Evolutionary conservation across 176 grass and related monocot species (phyloP).

Genomic region (Cenchrus fungigraminus): DNA sequence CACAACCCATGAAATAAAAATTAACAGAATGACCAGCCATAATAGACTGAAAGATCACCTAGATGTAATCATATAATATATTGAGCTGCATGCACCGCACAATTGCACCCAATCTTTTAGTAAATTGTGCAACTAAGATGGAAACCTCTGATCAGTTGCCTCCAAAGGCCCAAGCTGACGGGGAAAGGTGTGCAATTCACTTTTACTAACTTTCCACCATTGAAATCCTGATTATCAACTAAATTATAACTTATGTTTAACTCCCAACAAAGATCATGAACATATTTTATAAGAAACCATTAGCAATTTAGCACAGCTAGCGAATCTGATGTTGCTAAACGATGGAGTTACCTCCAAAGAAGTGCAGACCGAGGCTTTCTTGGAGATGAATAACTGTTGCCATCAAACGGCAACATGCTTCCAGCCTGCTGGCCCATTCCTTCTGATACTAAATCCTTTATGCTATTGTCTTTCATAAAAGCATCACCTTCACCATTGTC

Average conservation of each 20-base stretch:
- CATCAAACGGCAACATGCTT: slow-evolving; percentile 61
- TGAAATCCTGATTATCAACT: slow-evolving; percentile 29
- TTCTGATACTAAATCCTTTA: slow-evolving; percentile 70
- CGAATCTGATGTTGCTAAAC: background rate
- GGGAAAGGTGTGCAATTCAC: background rate
- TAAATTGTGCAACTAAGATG: background rate
- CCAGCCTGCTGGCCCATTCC: slow-evolving; percentile 48
- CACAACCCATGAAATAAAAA: slow-evolving; percentile 52
- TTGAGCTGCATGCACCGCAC: background rate
- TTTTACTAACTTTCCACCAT: slow-evolving; percentile 11
- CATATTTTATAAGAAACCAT: background rate
- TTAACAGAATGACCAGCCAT: slow-evolving; percentile 20
- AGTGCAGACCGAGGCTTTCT: slow-evolving; percentile 90
- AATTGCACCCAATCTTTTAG: background rate
- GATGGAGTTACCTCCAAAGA: slow-evolving; percentile 85
- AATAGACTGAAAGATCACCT: slow-evolving; percentile 26
- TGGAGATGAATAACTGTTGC: slow-evolving; percentile 60
- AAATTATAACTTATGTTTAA: slow-evolving; percentile 35
- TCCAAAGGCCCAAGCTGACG: background rate
- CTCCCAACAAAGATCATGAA: slow-evolving; percentile 23
- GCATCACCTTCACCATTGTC: slow-evolving; percentile 78
- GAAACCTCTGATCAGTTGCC: background rate
- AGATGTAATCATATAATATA: slow-evolving; percentile 6
- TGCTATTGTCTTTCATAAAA: slow-evolving; percentile 62
- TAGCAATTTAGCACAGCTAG: background rate